phyloP scores from a whole-genome alignment of 2,329 filamentous ascomycete genomes.

The Zasmidium citrigriseum region DNA sequence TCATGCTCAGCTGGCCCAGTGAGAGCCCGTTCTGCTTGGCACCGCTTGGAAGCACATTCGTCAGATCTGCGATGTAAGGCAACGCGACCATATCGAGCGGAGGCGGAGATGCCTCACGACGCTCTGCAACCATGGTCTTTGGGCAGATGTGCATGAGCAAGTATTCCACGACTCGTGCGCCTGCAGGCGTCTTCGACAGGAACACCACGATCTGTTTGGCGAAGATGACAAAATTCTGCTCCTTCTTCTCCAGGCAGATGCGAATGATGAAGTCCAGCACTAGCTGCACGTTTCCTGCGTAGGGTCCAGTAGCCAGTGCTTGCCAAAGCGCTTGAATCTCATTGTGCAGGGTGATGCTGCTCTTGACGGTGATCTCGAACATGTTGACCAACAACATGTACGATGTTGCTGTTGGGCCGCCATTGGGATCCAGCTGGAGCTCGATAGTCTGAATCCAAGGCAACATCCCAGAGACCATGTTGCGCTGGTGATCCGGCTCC shows the following conservation, averaged over 20 bases:
- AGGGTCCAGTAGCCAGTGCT: conserved; percentile 86
- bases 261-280: conserved; percentile 96
- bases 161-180: conserved; percentile 91
- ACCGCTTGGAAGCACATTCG: conserved; percentile 75
- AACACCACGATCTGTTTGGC: conserved; percentile 98
- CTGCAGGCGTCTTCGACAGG: conserved; percentile 79
- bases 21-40: conserved; percentile 88
- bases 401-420: conserved; percentile 84
- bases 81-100: conserved; percentile 69
- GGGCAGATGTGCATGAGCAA: conserved; percentile 87
- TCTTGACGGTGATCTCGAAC: conserved; percentile 93
- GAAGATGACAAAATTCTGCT: conserved; percentile 97
- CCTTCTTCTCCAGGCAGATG: conserved; percentile 86
- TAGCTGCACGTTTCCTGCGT: conserved; percentile 89
- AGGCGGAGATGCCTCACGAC: conserved; percentile 66
- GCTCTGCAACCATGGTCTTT: conserved; percentile 96
- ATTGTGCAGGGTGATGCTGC: conserved; percentile 83
- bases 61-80: conserved; percentile 87
- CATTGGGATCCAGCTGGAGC: conserved; percentile 86
- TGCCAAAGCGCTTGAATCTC: conserved; percentile 98
- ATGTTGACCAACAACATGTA: conserved; percentile 95
- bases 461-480: conserved; percentile 89
- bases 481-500: conserved; percentile 79
- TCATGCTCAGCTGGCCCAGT: conserved; percentile 87
- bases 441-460: conserved; percentile 97